Percentiles rank a stretch among this genome's conserved stretches.
phyloP scores from a whole-genome alignment of 176 grass and related monocot species.

The Tillandsia fasciculata region DNA sequence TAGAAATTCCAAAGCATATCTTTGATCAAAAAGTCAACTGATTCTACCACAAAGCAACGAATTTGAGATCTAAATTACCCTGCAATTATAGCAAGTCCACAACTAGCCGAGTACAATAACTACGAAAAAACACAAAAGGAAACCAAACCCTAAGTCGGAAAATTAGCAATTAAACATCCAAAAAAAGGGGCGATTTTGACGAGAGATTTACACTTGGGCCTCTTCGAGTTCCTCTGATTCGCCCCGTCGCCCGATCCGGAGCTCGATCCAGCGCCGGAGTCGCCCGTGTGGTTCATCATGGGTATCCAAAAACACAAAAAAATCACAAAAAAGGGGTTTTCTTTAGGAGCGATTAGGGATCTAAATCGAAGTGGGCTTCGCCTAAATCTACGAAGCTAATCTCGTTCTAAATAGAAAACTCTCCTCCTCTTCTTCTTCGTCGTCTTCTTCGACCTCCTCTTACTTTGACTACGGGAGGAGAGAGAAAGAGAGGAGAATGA shows the following conservation, averaged over 20 bases:
- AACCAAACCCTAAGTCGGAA: background rate
- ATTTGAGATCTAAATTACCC: background rate
- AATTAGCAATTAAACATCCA: background rate
- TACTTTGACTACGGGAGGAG: too few species aligned
- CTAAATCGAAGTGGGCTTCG: background rate
- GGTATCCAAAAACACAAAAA: background rate
- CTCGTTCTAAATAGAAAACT: too few species aligned
- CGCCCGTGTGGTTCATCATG: constrained; percentile 23
- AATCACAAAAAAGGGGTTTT: background rate
- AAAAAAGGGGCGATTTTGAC: constrained; percentile 3
- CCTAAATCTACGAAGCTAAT: background rate
- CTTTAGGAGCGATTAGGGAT: background rate
- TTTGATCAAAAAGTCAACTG: background rate
- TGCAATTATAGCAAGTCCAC: too few species aligned
- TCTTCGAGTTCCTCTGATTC: constrained; percentile 39
- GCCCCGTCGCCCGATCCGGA: constrained; percentile 37
- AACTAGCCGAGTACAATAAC: background rate
- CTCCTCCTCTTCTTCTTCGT: too few species aligned
- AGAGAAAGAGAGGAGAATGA: too few species aligned
- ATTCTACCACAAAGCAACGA: background rate
- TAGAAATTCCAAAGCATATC: background rate
- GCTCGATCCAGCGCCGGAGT: constrained; percentile 28
- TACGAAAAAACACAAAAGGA: background rate
- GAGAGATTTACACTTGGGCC: constrained; percentile 67
- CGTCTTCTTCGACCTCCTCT: too few species aligned